Evolutionary conservation across 306 rosid species (phyloP), one percentile per base, ranked within the genome.

Genomic region (Quercus glauca): DNA sequence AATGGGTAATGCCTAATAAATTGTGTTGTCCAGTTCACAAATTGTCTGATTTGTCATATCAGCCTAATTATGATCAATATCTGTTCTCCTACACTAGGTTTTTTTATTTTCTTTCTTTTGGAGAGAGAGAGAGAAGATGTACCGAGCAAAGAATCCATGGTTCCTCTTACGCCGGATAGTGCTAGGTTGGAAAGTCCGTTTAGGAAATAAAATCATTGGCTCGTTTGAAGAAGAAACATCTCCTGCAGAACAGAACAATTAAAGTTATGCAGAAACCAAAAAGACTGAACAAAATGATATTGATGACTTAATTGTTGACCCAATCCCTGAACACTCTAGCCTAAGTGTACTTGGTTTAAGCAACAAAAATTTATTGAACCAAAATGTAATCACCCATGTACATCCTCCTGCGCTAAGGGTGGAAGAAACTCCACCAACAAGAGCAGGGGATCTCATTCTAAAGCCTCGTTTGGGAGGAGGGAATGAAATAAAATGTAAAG

Each of bases 121-220:
- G 55, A 1, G 55, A 57, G 69, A 10, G 19, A 84, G 82, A 53
- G 41, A 35, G 2, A 35, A 37, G 67, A 77, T 20, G 63, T 83
- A 91, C 99, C 98, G 87, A 69, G 99, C 94, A 82, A 96, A 96
- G 81, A 82, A 96, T 26, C 99, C 99, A 85, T 96, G 99, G 25
- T 83, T 89, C 84, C 99, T 90, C 91, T 93, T 96, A 21, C 99
- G 86, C 81, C 83, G 71, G 74, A 96, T 86, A 77, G 71, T 33
- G 89, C 98, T 96, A 23, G 99, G 98, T 80, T 96, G 99, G 86
- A 89, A 96, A 31, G 94, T 88, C 87, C 97, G 78, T 84, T 96
- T 93, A 4, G 96, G 94, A 79, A 90, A 90, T 78, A 96, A 86
- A 75, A 96, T 79, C 94, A 96, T 90, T 2, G 94, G 88, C 57